Conservation (phyloP, 2,329 filamentous ascomycete species). For the Rachicladosporium sp. region DNA sequence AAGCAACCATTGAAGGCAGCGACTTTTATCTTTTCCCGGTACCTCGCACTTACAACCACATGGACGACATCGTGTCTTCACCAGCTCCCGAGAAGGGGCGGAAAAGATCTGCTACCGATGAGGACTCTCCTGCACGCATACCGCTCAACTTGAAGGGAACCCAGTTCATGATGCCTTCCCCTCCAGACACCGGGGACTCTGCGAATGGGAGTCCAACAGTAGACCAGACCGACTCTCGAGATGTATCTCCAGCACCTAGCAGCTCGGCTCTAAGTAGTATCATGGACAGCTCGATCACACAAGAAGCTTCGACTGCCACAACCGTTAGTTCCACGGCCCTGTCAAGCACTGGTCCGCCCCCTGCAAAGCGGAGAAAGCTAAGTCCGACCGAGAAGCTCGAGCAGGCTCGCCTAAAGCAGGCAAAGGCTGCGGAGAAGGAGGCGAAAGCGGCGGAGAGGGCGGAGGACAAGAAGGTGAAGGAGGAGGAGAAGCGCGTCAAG, state of each 20-base stretch:
- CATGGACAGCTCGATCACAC: constrained; percentile 10
- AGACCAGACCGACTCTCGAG: constrained; percentile 7
- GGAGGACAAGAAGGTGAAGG: constrained; percentile 25
- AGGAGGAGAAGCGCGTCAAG: constrained; percentile 24
- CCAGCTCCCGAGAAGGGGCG: constrained; percentile 13
- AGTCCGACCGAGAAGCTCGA: constrained; percentile 27
- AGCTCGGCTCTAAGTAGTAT: constrained; percentile 22
- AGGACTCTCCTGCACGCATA: constrained; percentile 13
- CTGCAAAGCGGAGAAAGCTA: constrained; percentile 30
- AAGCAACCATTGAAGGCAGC: no score
- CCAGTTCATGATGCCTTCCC: constrained; percentile 24
- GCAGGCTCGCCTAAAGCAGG: constrained; percentile 27
- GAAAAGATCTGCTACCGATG: constrained; percentile 17
- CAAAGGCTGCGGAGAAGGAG: constrained; percentile 29
- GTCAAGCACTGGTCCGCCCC: constrained; percentile 11
- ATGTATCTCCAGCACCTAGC: constrained; percentile 20
- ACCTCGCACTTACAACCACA: constrained; percentile 2
- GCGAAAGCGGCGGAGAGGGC: constrained; percentile 29
- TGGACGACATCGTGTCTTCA: constrained; percentile 21
- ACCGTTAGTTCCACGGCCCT: not conserved
- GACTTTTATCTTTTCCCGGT: no score
- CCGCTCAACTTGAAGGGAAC: constrained; percentile 22
- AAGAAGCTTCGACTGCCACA: constrained; percentile 5
- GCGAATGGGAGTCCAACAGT: constrained; percentile 17
- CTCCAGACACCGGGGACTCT: constrained; percentile 21